Base-by-base conservation (phyloP, 495 filamentous ascomycete species). In the Emericellopsis terricola region DNA sequence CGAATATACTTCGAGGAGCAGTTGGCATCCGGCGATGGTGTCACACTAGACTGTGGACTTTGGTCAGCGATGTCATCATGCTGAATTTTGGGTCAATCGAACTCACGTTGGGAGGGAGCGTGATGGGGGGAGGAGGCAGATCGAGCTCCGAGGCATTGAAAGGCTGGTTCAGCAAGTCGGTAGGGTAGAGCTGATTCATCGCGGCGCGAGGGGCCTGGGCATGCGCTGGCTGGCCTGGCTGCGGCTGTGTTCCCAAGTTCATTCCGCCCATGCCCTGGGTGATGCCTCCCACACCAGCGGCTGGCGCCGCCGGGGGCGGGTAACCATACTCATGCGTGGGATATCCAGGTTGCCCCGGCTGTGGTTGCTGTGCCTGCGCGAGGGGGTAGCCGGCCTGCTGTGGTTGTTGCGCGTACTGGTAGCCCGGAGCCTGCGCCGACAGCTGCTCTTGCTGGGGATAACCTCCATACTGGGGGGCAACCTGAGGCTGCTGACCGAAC, bases 71-170 rank as follows among this genome's bases (percentile, higher is more conserved):
- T 31, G 19, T 15, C 23, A 9, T 9, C 24, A 19, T 6, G 19
- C 8, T 18, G n/a, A 11, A 8, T 1, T 19, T 19, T 23, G 2
- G 19, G n/a, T 7, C 13, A 29, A 15, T 15, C 7, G n/a, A 10
- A 69, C 81, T 62, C 62, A 96, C 87, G 61, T 89, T 89, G 31
- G 82, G 78, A 17, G 89, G 89, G 32, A 97, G 55, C 43, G 91
- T 72, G 44, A 94, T 89, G 10, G 81, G 79, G 39, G 89, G 89
- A 24, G 89, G 91, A 10, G 87, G 83, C 32, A 89, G 69, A 48
- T 94, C 86, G 28, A 97, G 57, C 56, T 96, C 91, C 20, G 80
- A 69, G 32, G 86, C 83, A 52, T 94, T 86, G 57, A 97, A 87
- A 19, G 86, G 91, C 51, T 91, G 80, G 36, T 76, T 79, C 44